Percentiles rank a stretch among this genome's conserved stretches.
These are phyloP conservation scores for Trametes versicolor DNA, from an alignment of 1,284 basidiomycete species.

Conservation along the genomic window DNA sequence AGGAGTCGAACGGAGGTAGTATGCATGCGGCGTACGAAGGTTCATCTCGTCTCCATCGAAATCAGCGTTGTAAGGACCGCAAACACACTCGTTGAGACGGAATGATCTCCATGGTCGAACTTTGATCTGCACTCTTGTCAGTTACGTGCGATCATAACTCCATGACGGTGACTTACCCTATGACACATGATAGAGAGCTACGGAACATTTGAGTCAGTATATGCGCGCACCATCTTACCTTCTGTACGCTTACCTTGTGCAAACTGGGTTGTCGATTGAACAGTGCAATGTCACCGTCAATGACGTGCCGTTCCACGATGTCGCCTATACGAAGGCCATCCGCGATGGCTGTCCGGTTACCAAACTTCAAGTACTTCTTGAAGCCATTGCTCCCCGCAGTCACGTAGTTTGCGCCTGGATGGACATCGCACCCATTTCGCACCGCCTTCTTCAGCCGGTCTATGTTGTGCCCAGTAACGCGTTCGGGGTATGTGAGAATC, in stretches of 20 bases:
- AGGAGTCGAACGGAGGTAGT: not conserved
- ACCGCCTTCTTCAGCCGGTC: slow-evolving; percentile 82
- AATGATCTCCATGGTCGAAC: slow-evolving; percentile 98
- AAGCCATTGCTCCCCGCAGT: slow-evolving; percentile 79
- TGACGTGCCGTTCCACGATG: slow-evolving; percentile 92
- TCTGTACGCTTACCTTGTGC: slow-evolving; percentile 74
- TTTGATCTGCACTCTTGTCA: slow-evolving; percentile 66
- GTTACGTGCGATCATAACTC: not conserved
- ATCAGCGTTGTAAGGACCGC: slow-evolving; percentile 99
- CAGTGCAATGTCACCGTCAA: slow-evolving; percentile 96
- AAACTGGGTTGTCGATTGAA: slow-evolving; percentile 99
- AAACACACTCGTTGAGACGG: slow-evolving; percentile 98
- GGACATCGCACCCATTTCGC: slow-evolving; percentile 90
- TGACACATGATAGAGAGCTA: slow-evolving; percentile 99
- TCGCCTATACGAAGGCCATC: slow-evolving; percentile 87
- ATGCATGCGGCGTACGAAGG: slow-evolving; percentile 73
- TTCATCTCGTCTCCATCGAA: slow-evolving; percentile 99
- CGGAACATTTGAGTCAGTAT: slow-evolving; percentile 41
- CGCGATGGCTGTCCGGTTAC: slow-evolving; percentile 79
- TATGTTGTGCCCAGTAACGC: slow-evolving; percentile 95
- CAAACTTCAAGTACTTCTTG: slow-evolving; percentile 91
- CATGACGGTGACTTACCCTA: slow-evolving; percentile 61
- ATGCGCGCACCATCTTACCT: not conserved
- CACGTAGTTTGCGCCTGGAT: slow-evolving; percentile 97
- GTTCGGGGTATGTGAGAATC: slow-evolving; percentile 95